These are phyloP conservation scores for Aureobasidium mangrovei DNA, from an alignment of 2,329 filamentous ascomycete species.

Conservation along the genomic window DNA sequence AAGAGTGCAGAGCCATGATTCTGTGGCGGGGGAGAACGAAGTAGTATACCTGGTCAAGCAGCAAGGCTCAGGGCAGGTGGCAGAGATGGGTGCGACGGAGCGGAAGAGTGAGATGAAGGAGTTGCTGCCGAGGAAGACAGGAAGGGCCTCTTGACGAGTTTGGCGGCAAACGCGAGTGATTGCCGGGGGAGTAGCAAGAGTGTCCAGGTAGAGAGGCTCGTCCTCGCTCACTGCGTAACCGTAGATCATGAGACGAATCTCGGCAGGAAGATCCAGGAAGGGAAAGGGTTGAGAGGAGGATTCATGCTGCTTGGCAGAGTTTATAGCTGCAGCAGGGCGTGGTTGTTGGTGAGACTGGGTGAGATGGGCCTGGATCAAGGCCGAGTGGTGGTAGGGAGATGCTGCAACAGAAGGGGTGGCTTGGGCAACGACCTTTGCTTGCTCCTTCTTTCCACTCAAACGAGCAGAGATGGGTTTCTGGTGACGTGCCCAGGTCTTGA, in stretches of 20 bases:
- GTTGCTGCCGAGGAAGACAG: constrained; percentile 16
- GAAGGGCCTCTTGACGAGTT: constrained; percentile 15
- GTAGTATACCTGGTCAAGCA: constrained; percentile 10
- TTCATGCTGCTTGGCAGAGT: background rate
- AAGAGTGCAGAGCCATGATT: constrained; percentile 8
- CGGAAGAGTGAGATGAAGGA: constrained; percentile 12
- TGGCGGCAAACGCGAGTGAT: constrained; percentile 15
- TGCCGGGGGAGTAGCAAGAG: constrained; percentile 5
- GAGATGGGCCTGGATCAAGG: constrained; percentile 10
- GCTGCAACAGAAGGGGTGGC: background rate
- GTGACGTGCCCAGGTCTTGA: constrained; percentile 10
- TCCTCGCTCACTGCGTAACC: constrained; percentile 6
- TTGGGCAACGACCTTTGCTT: background rate
- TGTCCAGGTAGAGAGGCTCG: constrained; percentile 10
- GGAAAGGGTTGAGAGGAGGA: background rate
- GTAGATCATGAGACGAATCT: constrained; percentile 16
- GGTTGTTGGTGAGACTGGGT: constrained; percentile 4
- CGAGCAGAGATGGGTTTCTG: constrained; percentile 8
- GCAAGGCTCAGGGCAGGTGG: constrained; percentile 10
- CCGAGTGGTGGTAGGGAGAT: constrained; percentile 5
- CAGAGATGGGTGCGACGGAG: constrained; percentile 1
- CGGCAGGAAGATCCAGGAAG: constrained; percentile 15
- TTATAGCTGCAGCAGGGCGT: background rate
- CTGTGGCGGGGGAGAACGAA: constrained; percentile 6
- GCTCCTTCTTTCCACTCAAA: background rate